phyloP scores from a whole-genome alignment of 768 basidiomycete species.

The Mycena maculata region DNA sequence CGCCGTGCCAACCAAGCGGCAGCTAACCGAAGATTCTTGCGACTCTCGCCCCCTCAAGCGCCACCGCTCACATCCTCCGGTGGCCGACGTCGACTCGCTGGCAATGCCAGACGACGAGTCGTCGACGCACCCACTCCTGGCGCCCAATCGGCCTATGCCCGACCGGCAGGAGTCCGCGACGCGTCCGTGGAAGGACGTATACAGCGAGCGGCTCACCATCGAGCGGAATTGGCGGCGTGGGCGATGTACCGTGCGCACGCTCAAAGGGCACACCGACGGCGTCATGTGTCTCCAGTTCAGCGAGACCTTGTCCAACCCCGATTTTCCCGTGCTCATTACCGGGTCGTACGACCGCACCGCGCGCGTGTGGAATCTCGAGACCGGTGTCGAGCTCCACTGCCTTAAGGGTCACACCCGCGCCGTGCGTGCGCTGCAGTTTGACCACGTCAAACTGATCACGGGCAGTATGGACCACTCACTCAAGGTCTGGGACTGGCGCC shows the following conservation, averaged over 20 bases:
- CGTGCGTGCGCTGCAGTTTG: constrained; percentile 94
- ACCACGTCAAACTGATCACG: constrained; percentile 94
- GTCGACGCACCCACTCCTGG: constrained; percentile 43
- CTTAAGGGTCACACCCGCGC: constrained; percentile 92
- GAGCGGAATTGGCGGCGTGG: constrained; percentile 98
- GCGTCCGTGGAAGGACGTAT: constrained; percentile 98
- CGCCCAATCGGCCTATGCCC: constrained; percentile 43
- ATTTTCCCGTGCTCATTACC: constrained; percentile 95
- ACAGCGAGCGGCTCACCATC: constrained; percentile 95
- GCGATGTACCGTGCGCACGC: constrained; percentile 82
- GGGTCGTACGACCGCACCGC: constrained; percentile 97
- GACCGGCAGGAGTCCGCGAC: constrained; percentile 59
- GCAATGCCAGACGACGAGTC: constrained; percentile 30
- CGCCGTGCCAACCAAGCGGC: constrained; percentile 51
- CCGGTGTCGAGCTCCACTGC: constrained; percentile 83
- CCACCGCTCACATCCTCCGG: constrained; percentile 51
- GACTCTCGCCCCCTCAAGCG: constrained; percentile 62
- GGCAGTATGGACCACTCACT: constrained; percentile 97
- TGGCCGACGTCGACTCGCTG: constrained; percentile 26
- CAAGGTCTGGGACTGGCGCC: constrained; percentile 96
- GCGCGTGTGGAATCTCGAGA: constrained; percentile 97
- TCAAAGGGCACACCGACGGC: constrained; percentile 95
- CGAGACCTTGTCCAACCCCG: constrained; percentile 83
- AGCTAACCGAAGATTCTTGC: constrained; percentile 46
- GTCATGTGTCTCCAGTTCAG: constrained; percentile 97